Evolutionary conservation across 2,329 filamentous ascomycete genomes (phyloP).

Genomic region (Uncinocarpus reesii): DNA sequence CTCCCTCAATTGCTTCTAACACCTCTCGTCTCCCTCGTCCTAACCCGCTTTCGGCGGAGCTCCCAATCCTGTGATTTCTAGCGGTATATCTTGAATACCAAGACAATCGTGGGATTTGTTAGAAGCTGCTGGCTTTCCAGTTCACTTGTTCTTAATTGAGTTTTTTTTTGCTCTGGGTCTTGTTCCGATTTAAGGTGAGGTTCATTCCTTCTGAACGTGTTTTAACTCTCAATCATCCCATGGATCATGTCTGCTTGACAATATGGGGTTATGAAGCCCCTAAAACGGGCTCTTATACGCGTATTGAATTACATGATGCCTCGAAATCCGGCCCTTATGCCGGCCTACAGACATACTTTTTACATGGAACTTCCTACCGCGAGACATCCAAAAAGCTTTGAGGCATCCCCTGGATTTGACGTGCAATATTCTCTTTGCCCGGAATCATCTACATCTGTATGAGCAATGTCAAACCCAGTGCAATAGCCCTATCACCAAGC

Average conservation of each 20-base stretch:
- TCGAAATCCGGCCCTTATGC: not conserved
- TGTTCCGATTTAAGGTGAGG: conserved; percentile 2
- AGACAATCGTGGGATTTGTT: not conserved
- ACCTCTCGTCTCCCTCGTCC: not conserved
- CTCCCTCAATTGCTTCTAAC: conserved; percentile 2
- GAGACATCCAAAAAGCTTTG: too few relatives aligned
- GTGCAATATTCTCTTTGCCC: too few relatives aligned
- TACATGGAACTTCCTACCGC: too few relatives aligned
- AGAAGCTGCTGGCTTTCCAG: not conserved
- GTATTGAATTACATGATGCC: not conserved
- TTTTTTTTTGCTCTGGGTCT: not conserved
- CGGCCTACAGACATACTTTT: too few relatives aligned
- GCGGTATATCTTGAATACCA: conserved; percentile 2
- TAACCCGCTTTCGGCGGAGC: not conserved
- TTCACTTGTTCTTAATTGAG: conserved; percentile 2
- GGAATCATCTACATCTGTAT: too few relatives aligned
- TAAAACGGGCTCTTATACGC: not conserved
- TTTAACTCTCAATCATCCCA: not conserved
- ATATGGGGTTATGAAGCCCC: not conserved
- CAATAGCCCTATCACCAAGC: too few relatives aligned
- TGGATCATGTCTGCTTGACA: not conserved
- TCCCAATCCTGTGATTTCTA: conserved; percentile 3
- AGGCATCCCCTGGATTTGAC: not conserved
- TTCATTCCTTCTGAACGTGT: not conserved
- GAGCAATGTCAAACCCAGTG: too few relatives aligned